phyloP scores from a whole-genome alignment of 306 rosid genomes.

The Fragaria vesca region DNA sequence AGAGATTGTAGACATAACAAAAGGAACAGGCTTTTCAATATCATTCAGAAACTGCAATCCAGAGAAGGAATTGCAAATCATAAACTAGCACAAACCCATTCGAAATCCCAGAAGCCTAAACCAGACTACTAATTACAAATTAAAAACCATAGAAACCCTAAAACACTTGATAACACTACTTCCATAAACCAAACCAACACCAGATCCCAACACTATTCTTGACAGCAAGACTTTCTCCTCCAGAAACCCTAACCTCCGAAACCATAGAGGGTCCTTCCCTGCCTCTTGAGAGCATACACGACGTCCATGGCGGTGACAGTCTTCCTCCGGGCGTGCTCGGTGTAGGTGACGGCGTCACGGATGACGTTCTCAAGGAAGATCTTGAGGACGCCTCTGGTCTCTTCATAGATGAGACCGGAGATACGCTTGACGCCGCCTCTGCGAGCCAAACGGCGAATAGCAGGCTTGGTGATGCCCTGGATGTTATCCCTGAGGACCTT shows the following conservation, averaged over 20 bases:
- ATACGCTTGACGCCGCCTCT: slow-evolving; percentile 71
- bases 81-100: neutral
- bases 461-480: slow-evolving; percentile 68
- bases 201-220: slow-evolving; percentile 29
- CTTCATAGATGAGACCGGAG: slow-evolving; percentile 68
- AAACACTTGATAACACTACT: neutral
- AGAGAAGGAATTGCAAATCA: neutral
- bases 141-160: neutral
- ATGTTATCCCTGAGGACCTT: slow-evolving; percentile 65
- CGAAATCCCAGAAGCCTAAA: neutral
- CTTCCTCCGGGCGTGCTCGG: slow-evolving; percentile 65
- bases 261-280: slow-evolving; percentile 71
- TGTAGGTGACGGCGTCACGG: slow-evolving; percentile 71
- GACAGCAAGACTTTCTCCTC: slow-evolving; percentile 59
- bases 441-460: slow-evolving; percentile 65
- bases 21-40: neutral
- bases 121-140: slow-evolving; percentile 14
- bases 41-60: neutral
- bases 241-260: slow-evolving; percentile 56
- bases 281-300: slow-evolving; percentile 64
- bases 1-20: neutral
- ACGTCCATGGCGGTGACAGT: slow-evolving; percentile 77
- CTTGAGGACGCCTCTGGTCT: slow-evolving; percentile 65
- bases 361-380: slow-evolving; percentile 72
- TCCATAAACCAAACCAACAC: neutral